Evolutionary conservation across 2,329 filamentous ascomycete species (phyloP).

Genomic region (Sclerotinia subarctica): DNA sequence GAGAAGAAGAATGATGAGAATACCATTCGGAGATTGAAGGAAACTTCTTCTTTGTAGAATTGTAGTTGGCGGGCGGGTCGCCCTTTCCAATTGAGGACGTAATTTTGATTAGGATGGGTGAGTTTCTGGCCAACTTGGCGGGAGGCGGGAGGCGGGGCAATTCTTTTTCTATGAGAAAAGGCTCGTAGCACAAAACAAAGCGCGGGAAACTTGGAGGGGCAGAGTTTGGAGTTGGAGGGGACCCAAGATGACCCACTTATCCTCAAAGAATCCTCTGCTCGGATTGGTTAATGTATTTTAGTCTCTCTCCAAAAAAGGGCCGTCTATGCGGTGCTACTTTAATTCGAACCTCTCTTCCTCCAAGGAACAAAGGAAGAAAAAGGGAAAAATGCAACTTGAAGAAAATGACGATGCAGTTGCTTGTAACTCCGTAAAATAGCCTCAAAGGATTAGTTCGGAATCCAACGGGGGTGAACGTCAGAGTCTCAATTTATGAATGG

Average conservation of each 20-base stretch:
- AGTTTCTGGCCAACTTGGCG: constrained; percentile 20
- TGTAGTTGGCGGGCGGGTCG: constrained; percentile 18
- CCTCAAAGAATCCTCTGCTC: too few species aligned
- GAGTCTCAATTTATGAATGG: constrained; percentile 9
- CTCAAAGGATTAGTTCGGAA: background rate
- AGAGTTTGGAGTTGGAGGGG: constrained; percentile 2
- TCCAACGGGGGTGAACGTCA: background rate
- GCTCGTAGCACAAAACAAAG: constrained; percentile 4
- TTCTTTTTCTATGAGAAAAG: background rate
- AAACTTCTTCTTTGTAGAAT: constrained; percentile 2
- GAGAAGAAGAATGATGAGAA: background rate
- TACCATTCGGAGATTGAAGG: background rate
- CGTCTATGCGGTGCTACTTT: constrained; percentile 18
- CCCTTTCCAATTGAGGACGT: constrained; percentile 23
- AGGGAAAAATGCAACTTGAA: background rate
- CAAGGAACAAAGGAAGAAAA: constrained; percentile 9
- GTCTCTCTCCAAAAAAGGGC: constrained; percentile 15
- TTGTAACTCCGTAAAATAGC: background rate
- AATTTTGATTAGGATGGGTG: constrained; percentile 22
- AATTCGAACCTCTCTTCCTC: background rate
- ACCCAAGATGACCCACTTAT: constrained; percentile 1
- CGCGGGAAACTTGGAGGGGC: constrained; percentile 10
- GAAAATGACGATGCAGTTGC: background rate
- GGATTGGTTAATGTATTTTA: background rate
- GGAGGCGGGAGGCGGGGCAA: constrained; percentile 16